phyloP scores from a whole-genome alignment of 805 yeast species.

The Pichia rugopelliculosa region DNA sequence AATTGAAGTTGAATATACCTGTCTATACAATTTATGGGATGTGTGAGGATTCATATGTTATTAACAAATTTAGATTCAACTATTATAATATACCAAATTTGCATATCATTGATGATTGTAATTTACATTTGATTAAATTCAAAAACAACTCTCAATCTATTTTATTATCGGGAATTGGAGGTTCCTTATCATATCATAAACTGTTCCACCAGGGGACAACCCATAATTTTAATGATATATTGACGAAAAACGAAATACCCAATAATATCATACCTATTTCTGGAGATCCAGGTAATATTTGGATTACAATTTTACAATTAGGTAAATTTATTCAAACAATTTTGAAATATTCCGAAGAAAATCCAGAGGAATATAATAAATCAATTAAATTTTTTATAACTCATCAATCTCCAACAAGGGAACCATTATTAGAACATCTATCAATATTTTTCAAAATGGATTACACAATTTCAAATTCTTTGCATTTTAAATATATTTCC shows the following conservation, averaged over 20 bases:
- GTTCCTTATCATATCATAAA: constrained; percentile 57
- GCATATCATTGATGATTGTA: constrained; percentile 52
- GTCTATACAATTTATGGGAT: constrained; percentile 76
- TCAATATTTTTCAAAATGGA: constrained; percentile 63
- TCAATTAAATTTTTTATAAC: constrained; percentile 57
- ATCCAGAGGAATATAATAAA: constrained; percentile 22
- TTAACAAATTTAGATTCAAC: constrained; percentile 54
- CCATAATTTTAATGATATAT: constrained; percentile 26
- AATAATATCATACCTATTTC: constrained; percentile 40
- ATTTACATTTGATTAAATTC: constrained; percentile 36
- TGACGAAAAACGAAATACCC: constrained; percentile 16
- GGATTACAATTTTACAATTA: constrained; percentile 67
- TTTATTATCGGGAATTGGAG: constrained; percentile 65
- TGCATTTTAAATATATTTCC: constrained; percentile 64
- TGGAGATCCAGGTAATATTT: constrained; percentile 58
- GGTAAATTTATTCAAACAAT: constrained; percentile 53
- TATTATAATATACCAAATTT: constrained; percentile 49
- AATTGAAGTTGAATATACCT: constrained; percentile 41
- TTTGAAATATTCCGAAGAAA: constrained; percentile 31
- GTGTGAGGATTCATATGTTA: constrained; percentile 63
- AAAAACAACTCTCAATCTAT: constrained; percentile 35
- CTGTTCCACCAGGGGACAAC: constrained; percentile 60
- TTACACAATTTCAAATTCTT: constrained; percentile 63
- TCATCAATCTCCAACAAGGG: constrained; percentile 66
- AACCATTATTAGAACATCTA: constrained; percentile 60